Base-by-base conservation (phyloP, 1,284 basidiomycete species). In the Ustilago shanxiensis region DNA sequence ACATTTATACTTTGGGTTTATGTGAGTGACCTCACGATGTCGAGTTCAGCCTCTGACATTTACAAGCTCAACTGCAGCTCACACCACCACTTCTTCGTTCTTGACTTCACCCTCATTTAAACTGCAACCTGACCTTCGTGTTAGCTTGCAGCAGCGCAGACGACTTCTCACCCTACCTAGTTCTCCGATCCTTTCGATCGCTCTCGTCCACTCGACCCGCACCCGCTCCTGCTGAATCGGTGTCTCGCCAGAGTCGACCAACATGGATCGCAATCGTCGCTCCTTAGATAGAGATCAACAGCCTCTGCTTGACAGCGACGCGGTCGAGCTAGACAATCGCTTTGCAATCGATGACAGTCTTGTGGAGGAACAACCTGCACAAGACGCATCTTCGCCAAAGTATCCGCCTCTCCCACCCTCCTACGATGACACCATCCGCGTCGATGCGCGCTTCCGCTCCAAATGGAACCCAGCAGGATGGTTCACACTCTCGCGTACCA, bases 341-440 rank as follows among this genome's bases (percentile, higher is more conserved):
- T 82, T 82, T 49, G 72, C 80, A 45, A 82, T 82, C 59, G 79
- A 80, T 29, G 80, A 82, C 18, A 64, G 66, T 16, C 54, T 72
- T 8, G 72, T 66, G 2, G 67, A 66, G 22, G 64, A 68, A 13
- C 79, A 74, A 31, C 61, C 47, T 7, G 54, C 49, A 11, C 20
- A 20, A 24, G 60, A 64, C 18, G n/a, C 61, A 11, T 57, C 59
- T 20, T 70, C 78, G 20, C 37, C 68, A 24, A 81, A 81, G 54
- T 81, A 81, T 31, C 79, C 79, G 13, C 79, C 79, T 16, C 78
- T 79, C 7, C 80, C 80, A 26, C 80, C 80, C 2, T 74, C 80
- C 8, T 81, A 81, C 47, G 63, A 71, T 24, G 80, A 81, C 44
- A 74, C 80, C 11, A 71, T 74, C 26, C 64, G 72, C 14, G 50